Evolutionary conservation across 345 rosid genomes (phyloP).

Genomic region (Melaleuca quinquenervia): DNA sequence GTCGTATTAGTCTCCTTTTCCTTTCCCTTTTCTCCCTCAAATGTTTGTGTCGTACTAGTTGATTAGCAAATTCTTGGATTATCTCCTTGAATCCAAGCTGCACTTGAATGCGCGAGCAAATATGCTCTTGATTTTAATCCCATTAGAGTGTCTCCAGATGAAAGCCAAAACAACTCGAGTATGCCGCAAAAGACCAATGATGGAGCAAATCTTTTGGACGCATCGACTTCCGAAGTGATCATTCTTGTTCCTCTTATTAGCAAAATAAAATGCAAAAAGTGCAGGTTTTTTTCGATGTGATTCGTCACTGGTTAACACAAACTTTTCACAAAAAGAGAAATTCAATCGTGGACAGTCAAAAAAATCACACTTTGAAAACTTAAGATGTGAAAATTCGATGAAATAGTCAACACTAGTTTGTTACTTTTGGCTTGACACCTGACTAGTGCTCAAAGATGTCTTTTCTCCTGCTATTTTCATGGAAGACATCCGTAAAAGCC

Average conservation of each 20-base stretch:
- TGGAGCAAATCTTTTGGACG: background rate
- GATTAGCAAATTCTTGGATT: background rate
- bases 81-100: background rate
- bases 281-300: background rate
- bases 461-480: background rate
- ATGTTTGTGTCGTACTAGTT: background rate
- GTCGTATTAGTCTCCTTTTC: background rate
- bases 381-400: background rate
- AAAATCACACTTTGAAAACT: background rate
- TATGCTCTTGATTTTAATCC: background rate
- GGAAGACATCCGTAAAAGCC: background rate
- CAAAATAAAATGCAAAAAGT: background rate
- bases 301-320: background rate
- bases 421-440: background rate
- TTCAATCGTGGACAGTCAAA: background rate
- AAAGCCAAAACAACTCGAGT: background rate
- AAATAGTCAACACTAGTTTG: background rate
- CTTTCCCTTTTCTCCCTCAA: background rate
- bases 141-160: background rate
- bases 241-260: background rate
- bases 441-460: background rate
- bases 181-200: background rate
- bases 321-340: background rate
- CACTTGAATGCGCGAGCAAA: background rate
- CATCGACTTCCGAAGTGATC: background rate